Evolutionary conservation across 345 rosid genomes (phyloP), one percentile per base, ranked within the genome.

Genomic region (Gossypium australe): DNA sequence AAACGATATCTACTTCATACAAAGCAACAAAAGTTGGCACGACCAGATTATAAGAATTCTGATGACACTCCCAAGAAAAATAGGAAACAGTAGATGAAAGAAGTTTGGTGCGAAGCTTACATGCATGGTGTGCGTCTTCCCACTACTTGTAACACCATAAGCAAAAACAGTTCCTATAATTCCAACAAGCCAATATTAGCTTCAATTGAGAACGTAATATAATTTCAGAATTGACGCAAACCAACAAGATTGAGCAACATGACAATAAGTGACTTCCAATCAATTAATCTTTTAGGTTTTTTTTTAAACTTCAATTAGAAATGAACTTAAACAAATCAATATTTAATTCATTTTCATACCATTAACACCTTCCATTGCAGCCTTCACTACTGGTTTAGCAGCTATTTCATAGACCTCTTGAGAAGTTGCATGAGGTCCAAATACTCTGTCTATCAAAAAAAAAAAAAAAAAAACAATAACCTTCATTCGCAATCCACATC

Each of bases 81-180:
- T 45, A 7, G 55, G 55, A 14, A 67, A 49, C 9, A 49, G 44
- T 25, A 16, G 5, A 60, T 60, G 48, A 72, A 72, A 59, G 24
- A 27, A 63, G 56, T 58, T 34, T 29, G 49, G 29, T 34, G 61
- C 34, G 55, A 63, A 44, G 64, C 99, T 84, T 92, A 92, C 99
- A 80, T 96, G 99, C 98, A 93, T 96, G 29, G 99, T 96, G 77
- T 92, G 97, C 0, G 99, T 96, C 88, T 96, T 93, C 73, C 99
- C 99, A 86, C 99, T 96, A 62, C 99, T 96, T 22, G 99, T 96
- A 78, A 96, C 99, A 80, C 99, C 99, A 78, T 96, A 96, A 18
- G 99, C 99, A 70, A 96, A 96, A 65, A 96, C 98, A 27, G 99
- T 96, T 66, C 99, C 99, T 96, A 88, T 78, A 80, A 81, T 75